Conservation (phyloP, 2,329 filamentous ascomycete genomes). For the Colletotrichum theobromicola region DNA sequence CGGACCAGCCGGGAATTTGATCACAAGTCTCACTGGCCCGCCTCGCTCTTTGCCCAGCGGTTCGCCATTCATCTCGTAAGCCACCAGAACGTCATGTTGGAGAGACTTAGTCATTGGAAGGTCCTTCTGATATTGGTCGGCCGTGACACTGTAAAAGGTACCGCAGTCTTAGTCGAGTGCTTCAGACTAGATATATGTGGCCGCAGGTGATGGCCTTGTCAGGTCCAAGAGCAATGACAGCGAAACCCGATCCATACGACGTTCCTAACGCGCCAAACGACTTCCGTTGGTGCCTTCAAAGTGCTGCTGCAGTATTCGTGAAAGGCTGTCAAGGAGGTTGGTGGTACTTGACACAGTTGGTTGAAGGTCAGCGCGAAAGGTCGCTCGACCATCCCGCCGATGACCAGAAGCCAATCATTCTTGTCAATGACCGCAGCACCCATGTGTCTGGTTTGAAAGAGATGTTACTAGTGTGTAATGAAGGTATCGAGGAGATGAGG, state of each 20-base stretch:
- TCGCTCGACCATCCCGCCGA: not conserved
- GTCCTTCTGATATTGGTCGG: not conserved
- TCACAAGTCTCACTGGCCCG: not conserved
- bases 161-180: not conserved
- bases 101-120: not conserved
- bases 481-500: not conserved
- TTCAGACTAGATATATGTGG: not conserved
- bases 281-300: not conserved
- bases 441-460: not conserved
- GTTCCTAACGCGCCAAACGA: not conserved
- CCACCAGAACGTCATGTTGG: not conserved
- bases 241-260: not conserved
- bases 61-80: not conserved
- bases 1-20: not conserved
- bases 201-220: not conserved
- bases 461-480: not conserved
- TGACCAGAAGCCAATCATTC: not conserved
- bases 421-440: not conserved
- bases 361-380: not conserved
- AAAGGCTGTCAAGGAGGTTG: not conserved
- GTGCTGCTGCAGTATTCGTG: not conserved
- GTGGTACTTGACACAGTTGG: not conserved
- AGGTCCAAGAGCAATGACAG: rapidly evolving
- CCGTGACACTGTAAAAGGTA: not conserved
- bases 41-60: not conserved